These are phyloP conservation scores for Gossypium herbaceum DNA, from an alignment of 345 rosid genomes.

Conservation along the genomic window DNA sequence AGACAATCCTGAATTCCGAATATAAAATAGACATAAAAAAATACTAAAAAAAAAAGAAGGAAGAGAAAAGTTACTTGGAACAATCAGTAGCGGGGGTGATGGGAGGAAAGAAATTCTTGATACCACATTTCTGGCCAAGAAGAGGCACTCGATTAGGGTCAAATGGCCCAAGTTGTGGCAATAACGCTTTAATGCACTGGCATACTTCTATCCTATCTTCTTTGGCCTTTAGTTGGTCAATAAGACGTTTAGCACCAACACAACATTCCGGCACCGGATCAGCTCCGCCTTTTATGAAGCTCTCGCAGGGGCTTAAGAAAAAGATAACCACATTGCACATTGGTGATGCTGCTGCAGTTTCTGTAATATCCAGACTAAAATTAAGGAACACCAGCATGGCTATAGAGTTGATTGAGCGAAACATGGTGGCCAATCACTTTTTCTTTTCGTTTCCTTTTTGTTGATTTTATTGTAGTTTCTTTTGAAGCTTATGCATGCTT, in stretches of 20 bases:
- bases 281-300: conserved; percentile 15
- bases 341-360: background rate
- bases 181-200: conserved; percentile 27
- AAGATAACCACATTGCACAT: background rate
- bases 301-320: conserved; percentile 9
- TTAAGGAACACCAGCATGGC: conserved; percentile 7
- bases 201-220: conserved; percentile 21
- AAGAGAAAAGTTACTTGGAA: background rate
- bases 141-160: conserved; percentile 23
- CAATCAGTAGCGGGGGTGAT: conserved; percentile 15
- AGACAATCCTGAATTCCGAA: rapidly evolving
- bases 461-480: background rate
- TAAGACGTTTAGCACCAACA: conserved; percentile 12
- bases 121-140: conserved; percentile 29
- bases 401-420: conserved; percentile 5
- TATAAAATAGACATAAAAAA: no score
- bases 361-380: background rate
- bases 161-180: background rate
- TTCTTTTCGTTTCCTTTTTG: background rate
- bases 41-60: no score
- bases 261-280: conserved; percentile 27
- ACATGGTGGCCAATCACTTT: conserved; percentile 11
- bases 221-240: background rate
- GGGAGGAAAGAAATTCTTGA: conserved; percentile 23
- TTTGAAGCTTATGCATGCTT: background rate